Conservation (phyloP, 1,139 yeast genomes). For the Geotrichum histeridarum region DNA sequence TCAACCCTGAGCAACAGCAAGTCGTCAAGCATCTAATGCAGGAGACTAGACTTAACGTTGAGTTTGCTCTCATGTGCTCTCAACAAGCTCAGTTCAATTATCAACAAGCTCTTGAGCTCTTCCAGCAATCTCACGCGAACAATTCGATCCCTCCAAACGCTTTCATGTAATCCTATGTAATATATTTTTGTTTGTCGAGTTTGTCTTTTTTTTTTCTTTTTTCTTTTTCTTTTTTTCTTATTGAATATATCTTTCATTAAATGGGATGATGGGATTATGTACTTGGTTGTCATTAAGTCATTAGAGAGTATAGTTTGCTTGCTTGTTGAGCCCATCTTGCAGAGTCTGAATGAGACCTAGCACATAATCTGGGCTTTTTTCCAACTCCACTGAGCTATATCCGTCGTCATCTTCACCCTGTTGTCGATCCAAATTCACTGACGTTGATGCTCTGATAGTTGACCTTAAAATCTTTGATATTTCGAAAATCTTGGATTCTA, state of each 20-base stretch:
- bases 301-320: neutral
- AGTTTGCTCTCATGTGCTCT: conserved; percentile 76
- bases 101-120: conserved; percentile 62
- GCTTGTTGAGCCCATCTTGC: conserved; percentile 6
- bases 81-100: conserved; percentile 88
- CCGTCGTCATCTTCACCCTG: conserved; percentile 1
- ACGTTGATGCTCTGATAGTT: conserved; percentile 8
- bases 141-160: conserved; percentile 57
- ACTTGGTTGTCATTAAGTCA: neutral
- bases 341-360: conserved; percentile 16
- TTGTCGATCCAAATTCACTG: neutral
- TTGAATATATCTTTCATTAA: neutral
- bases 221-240: neutral
- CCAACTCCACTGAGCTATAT: conserved; percentile 3
- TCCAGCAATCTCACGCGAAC: conserved; percentile 54
- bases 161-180: conserved; percentile 28
- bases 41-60: conserved; percentile 71
- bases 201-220: neutral
- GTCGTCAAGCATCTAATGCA: conserved; percentile 58
- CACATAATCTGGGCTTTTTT: conserved; percentile 18
- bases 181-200: neutral
- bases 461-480: conserved; percentile 26
- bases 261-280: neutral
- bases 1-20: conserved; percentile 58
- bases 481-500: conserved; percentile 26